These are phyloP conservation scores for Fusarium sp. DNA, from an alignment of 2,329 filamentous ascomycete genomes.

Conservation along the genomic window DNA sequence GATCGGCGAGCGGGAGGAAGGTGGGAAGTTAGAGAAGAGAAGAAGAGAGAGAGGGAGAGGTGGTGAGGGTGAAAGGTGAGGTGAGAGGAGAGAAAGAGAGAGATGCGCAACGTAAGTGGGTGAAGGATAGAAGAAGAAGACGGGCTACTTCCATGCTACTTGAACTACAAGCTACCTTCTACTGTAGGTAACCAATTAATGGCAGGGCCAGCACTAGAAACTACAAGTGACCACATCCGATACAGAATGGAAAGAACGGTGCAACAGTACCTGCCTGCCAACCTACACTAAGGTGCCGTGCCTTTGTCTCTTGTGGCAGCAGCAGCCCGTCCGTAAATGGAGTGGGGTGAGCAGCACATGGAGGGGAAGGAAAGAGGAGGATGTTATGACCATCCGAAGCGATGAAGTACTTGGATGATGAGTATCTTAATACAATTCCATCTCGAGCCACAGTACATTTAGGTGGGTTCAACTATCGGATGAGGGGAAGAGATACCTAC, in stretches of 20 bases:
- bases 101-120: conserved; percentile 47
- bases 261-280: conserved; percentile 28
- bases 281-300: conserved; percentile 2
- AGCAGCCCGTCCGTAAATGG: conserved; percentile 16
- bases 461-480: neutral
- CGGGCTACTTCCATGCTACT: conserved; percentile 29
- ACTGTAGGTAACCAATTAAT: conserved; percentile 1
- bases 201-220: conserved; percentile 35
- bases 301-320: conserved; percentile 22
- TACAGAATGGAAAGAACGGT: conserved; percentile 16
- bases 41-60: conserved; percentile 43
- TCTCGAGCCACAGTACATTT: neutral
- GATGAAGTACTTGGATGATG: conserved; percentile 6
- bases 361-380: conserved; percentile 36
- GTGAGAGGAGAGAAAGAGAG: conserved; percentile 35
- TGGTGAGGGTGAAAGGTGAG: conserved; percentile 49
- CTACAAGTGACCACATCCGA: conserved; percentile 22
- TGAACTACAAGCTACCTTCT: conserved; percentile 8
- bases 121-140: conserved; percentile 38
- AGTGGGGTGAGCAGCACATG: conserved; percentile 30
- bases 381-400: conserved; percentile 1
- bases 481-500: conserved; percentile 22
- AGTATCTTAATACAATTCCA: conserved; percentile 17
- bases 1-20: conserved; percentile 47
- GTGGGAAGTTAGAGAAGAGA: conserved; percentile 35